Conservation (phyloP, 805 yeast genomes). For the Kluyveromyces dobzhanskii region DNA sequence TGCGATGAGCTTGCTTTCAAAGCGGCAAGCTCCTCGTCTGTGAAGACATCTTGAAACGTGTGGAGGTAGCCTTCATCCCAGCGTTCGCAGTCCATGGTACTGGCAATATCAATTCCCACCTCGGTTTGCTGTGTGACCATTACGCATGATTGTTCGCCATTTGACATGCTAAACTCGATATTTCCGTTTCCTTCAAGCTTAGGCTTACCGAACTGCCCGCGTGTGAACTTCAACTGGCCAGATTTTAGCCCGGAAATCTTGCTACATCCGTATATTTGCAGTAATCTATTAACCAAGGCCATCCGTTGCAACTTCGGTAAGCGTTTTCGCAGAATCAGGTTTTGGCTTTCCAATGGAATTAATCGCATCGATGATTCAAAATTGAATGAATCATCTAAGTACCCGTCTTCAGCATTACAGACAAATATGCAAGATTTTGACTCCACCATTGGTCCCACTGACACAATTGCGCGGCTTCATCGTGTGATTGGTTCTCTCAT, state of each 20-base stretch:
- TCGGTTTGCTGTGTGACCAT: slow-evolving; percentile 34
- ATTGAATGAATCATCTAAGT: slow-evolving; percentile 25
- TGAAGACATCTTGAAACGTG: slow-evolving; percentile 37
- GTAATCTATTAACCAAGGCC: slow-evolving; percentile 38
- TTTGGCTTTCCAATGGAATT: slow-evolving; percentile 36
- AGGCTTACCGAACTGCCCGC: slow-evolving; percentile 53
- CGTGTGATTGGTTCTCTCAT: no score
- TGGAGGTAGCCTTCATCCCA: slow-evolving; percentile 25
- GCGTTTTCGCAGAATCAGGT: slow-evolving; percentile 33
- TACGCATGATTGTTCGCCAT: slow-evolving; percentile 44
- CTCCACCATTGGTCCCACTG: no score
- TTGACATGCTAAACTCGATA: slow-evolving; percentile 49
- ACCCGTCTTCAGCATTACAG: slow-evolving; percentile 7
- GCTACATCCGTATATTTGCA: slow-evolving; percentile 37
- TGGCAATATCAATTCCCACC: slow-evolving; percentile 43
- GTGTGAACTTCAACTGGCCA: slow-evolving; percentile 20
- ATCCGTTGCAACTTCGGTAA: slow-evolving; percentile 28
- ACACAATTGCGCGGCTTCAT: no score
- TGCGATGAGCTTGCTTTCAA: slow-evolving; percentile 19
- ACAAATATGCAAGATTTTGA: not conserved
- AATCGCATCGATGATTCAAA: slow-evolving; percentile 44
- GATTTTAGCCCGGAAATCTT: slow-evolving; percentile 14
- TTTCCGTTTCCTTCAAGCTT: slow-evolving; percentile 16
- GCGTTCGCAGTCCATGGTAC: slow-evolving; percentile 22
- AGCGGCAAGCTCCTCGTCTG: slow-evolving; percentile 27